Conservation (phyloP, 352 stramenopile genomes). For the Pythium aphanidermatum region DNA sequence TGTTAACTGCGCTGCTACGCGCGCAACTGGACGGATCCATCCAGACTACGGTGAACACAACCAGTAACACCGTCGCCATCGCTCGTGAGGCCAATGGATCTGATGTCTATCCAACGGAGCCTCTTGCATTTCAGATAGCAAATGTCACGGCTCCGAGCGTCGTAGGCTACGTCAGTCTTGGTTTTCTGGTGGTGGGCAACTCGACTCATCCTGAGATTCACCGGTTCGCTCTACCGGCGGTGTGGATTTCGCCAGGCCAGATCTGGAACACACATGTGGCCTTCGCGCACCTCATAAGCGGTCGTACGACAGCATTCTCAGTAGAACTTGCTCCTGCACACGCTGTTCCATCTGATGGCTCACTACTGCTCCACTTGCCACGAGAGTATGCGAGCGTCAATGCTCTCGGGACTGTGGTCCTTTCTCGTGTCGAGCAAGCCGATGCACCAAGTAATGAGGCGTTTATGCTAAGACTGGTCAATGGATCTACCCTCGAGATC, state of each 20-base stretch:
- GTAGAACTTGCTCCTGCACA: slow-evolving; percentile 28
- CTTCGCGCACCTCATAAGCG: slow-evolving; percentile 30
- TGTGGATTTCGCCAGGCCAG: slow-evolving; percentile 28
- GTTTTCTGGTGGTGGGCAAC: slow-evolving; percentile 23
- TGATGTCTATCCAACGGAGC: neutral
- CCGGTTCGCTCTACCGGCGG: slow-evolving; percentile 12
- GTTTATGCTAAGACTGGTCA: neutral
- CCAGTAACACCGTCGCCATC: slow-evolving; percentile 15
- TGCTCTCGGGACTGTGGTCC: neutral
- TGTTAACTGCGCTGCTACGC: slow-evolving; percentile 10
- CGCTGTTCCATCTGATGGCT: slow-evolving; percentile 29
- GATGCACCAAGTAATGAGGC: neutral
- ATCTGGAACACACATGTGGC: slow-evolving; percentile 19
- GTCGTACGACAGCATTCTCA: slow-evolving; percentile 24
- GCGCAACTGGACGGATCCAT: slow-evolving; percentile 13
- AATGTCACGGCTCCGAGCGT: slow-evolving; percentile 8
- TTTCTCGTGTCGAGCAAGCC: neutral
- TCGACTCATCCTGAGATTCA: slow-evolving; percentile 1
- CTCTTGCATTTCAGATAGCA: slow-evolving; percentile 6
- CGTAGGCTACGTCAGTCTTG: slow-evolving; percentile 20
- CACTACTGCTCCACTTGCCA: slow-evolving; percentile 41
- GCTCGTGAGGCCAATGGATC: slow-evolving; percentile 23
- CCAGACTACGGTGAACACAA: neutral
- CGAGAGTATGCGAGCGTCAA: slow-evolving; percentile 26
- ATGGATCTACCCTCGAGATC: neutral